Percentiles rank a stretch among this genome's conserved stretches.
These are phyloP conservation scores for Boletus tylopilopsis DNA, from an alignment of 768 basidiomycete species.

Conservation along the genomic window DNA sequence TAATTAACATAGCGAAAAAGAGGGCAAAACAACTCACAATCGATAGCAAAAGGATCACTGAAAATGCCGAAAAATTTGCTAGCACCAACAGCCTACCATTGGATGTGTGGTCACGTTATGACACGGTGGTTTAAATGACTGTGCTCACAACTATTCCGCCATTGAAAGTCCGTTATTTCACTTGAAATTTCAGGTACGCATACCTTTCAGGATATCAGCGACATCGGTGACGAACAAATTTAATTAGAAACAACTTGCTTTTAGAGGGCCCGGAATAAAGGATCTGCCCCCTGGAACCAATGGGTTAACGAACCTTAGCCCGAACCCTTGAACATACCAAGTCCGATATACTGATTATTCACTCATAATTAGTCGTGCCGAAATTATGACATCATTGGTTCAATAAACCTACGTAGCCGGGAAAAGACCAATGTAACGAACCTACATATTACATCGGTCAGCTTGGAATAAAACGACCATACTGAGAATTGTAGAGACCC, in stretches of 20 bases:
- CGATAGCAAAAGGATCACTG: background rate
- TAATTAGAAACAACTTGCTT: background rate
- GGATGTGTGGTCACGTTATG: background rate
- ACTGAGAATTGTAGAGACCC: background rate
- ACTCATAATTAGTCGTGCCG: background rate
- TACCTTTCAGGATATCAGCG: too few species aligned
- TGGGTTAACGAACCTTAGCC: background rate
- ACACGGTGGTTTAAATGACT: background rate
- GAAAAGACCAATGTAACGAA: background rate
- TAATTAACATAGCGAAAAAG: background rate
- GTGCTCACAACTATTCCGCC: too few species aligned
- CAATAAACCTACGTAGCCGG: too few species aligned
- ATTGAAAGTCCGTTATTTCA: too few species aligned
- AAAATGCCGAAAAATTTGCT: background rate
- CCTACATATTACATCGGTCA: background rate
- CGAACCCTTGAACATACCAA: background rate
- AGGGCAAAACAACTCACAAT: background rate
- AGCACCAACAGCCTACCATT: background rate
- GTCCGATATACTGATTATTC: background rate
- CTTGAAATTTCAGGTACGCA: background rate
- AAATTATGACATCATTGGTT: background rate
- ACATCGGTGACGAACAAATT: background rate
- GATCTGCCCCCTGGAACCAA: background rate
- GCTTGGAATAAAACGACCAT: background rate
- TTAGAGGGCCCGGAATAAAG: background rate